phyloP scores from a whole-genome alignment of 1,284 basidiomycete genomes.

The Cryptococcus deneoformans region DNA sequence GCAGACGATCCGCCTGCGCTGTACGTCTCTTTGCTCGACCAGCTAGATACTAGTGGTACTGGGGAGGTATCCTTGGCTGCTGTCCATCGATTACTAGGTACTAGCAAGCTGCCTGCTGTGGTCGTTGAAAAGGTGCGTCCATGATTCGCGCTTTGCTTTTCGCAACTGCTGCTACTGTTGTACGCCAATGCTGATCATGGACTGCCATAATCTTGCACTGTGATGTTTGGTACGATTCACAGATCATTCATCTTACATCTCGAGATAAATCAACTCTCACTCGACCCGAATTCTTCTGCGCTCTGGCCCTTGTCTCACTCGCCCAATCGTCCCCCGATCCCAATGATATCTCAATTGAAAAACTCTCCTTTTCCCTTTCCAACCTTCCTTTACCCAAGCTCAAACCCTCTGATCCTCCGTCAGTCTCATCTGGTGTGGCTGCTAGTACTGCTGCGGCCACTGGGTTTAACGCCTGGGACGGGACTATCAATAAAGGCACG shows the following conservation, averaged over 20 bases:
- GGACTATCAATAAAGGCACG: not conserved
- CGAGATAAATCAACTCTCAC: conserved; percentile 56
- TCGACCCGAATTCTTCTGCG: conserved; percentile 81
- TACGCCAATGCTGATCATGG: not conserved
- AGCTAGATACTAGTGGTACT: conserved; percentile 62
- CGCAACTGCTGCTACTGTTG: not conserved
- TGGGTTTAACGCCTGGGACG: not conserved
- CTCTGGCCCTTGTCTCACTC: conserved; percentile 76
- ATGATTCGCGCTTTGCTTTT: conserved; percentile 55
- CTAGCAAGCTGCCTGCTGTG: conserved; percentile 71
- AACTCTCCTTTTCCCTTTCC: conserved; percentile 51
- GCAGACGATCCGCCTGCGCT: conserved; percentile 74
- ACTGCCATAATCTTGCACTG: not conserved
- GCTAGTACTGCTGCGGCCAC: too few species aligned
- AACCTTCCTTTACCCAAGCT: conserved; percentile 67
- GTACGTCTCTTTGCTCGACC: conserved; percentile 68
- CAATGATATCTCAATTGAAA: conserved; percentile 61
- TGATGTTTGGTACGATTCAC: not conserved
- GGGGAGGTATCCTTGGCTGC: conserved; percentile 77
- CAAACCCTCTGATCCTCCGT: not conserved
- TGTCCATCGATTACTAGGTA: conserved; percentile 70
- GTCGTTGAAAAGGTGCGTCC: conserved; percentile 70
- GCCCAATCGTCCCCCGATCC: conserved; percentile 53
- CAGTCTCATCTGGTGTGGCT: too few species aligned
- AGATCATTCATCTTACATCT: conserved; percentile 36